Conservation (phyloP, 805 yeast species). For the Cyberlindnera euphorbiiphila region DNA sequence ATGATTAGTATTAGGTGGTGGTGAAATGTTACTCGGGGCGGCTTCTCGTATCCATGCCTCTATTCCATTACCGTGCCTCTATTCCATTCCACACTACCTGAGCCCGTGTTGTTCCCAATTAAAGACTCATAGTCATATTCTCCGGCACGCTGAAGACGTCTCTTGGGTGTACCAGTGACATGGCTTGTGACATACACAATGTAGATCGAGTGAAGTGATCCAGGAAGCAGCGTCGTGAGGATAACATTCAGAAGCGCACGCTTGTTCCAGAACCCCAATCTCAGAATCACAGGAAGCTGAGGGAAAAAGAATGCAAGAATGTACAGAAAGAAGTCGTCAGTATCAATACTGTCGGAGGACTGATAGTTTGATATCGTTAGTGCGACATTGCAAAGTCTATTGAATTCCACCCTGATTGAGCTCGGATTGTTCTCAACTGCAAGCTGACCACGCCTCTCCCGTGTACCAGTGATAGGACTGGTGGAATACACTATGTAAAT, state of each 20-base stretch:
- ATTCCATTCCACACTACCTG: neutral
- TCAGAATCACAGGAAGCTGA: slow-evolving; percentile 66
- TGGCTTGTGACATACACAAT: slow-evolving; percentile 34
- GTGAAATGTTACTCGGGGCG: slow-evolving; percentile 6
- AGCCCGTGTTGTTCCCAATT: slow-evolving; percentile 11
- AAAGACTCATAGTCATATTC: slow-evolving; percentile 23
- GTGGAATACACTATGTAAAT: slow-evolving; percentile 43
- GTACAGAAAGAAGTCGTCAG: slow-evolving; percentile 52
- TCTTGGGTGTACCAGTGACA: slow-evolving; percentile 17
- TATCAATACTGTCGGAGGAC: slow-evolving; percentile 15
- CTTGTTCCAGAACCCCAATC: slow-evolving; percentile 54
- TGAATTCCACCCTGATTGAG: neutral
- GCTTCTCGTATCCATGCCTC: no score
- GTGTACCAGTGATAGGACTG: slow-evolving; percentile 20
- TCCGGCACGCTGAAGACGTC: slow-evolving; percentile 11
- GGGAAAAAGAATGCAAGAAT: slow-evolving; percentile 63
- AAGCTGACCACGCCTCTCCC: slow-evolving; percentile 15
- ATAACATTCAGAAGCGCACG: slow-evolving; percentile 58
- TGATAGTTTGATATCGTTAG: slow-evolving; percentile 6
- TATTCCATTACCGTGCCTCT: neutral
- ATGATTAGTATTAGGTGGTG: slow-evolving; percentile 28
- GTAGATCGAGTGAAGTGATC: slow-evolving; percentile 61
- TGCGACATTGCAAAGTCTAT: neutral
- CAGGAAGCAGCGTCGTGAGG: slow-evolving; percentile 75
- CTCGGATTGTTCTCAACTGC: slow-evolving; percentile 12